Percentiles rank a stretch among this genome's conserved stretches.
These are phyloP conservation scores for Geotrichum siamense DNA, from an alignment of 1,139 yeast species.

Conservation along the genomic window DNA sequence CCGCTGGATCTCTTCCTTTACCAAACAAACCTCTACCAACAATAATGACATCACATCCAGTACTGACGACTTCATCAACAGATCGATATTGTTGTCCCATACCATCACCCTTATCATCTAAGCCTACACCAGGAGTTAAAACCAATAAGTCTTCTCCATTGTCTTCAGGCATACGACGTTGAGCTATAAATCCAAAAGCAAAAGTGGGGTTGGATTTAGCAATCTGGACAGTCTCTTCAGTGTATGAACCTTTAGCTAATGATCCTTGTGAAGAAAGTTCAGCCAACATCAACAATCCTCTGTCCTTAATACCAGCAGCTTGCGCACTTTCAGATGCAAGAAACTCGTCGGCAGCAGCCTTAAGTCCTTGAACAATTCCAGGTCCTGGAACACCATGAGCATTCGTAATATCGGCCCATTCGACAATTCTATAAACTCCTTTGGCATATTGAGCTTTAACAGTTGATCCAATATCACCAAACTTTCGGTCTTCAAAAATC, in stretches of 20 bases:
- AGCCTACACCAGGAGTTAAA: conserved; percentile 97
- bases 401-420: conserved; percentile 95
- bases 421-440: conserved; percentile 81
- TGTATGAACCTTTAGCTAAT: conserved; percentile 86
- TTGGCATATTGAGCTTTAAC: conserved; percentile 89
- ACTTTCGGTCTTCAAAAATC: conserved; percentile 93
- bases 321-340: conserved; percentile 39
- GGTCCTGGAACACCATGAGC: conserved; percentile 97
- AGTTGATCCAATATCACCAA: conserved; percentile 98
- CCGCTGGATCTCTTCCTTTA: conserved; percentile 86
- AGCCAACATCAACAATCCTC: conserved; percentile 92
- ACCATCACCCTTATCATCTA: conserved; percentile 94
- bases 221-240: conserved; percentile 77
- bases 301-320: conserved; percentile 27
- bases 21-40: conserved; percentile 97
- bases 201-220: conserved; percentile 83
- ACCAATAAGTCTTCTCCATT: conserved; percentile 75
- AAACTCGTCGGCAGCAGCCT: conserved; percentile 66
- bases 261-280: conserved; percentile 93
- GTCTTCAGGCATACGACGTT: conserved; percentile 73
- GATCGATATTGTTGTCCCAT: conserved; percentile 96
- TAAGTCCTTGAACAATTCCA: conserved; percentile 84
- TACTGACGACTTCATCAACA: conserved; percentile 70
- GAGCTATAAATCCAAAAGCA: conserved; percentile 96
- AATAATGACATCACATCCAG: conserved; percentile 88